Evolutionary conservation across 495 filamentous ascomycete species (phyloP).

Genomic region (Trichoderma virens): DNA sequence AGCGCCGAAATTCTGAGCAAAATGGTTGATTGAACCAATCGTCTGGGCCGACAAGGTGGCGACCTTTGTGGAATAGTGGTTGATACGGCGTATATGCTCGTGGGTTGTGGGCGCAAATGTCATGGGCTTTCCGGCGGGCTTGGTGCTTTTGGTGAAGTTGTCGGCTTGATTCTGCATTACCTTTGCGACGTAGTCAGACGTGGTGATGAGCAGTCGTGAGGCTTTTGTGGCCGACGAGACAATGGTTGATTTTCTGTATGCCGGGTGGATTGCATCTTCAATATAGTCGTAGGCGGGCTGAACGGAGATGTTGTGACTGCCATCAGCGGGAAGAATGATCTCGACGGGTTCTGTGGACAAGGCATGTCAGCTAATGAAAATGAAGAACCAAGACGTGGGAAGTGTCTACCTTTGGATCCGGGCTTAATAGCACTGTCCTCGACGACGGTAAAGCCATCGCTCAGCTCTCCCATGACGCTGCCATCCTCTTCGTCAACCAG

Average conservation of each 20-base stretch:
- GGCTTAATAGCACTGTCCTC: constrained; percentile 65
- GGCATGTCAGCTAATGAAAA: constrained; percentile 11
- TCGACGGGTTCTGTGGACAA: constrained; percentile 72
- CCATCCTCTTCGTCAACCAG: constrained; percentile 92
- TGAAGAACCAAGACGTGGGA: background rate
- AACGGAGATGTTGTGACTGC: constrained; percentile 60
- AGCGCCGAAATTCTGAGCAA: constrained; percentile 85
- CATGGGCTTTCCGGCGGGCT: constrained; percentile 68
- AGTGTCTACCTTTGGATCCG: constrained; percentile 72
- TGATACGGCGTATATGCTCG: constrained; percentile 75
- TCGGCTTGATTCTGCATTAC: constrained; percentile 69
- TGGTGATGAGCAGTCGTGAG: constrained; percentile 87
- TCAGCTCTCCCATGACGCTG: constrained; percentile 85
- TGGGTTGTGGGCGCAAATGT: constrained; percentile 84
- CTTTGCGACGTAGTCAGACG: constrained; percentile 69
- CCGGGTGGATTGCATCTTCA: constrained; percentile 73
- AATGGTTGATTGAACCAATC: constrained; percentile 67
- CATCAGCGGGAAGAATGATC: constrained; percentile 72
- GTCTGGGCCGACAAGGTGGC: constrained; percentile 78
- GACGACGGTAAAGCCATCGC: constrained; percentile 71
- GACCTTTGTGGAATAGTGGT: constrained; percentile 66
- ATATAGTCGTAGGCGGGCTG: constrained; percentile 76
- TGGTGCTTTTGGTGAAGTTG: constrained; percentile 67
- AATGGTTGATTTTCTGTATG: constrained; percentile 76
- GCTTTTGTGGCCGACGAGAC: constrained; percentile 87